Conservation (phyloP, 331 rosid species). For the Acacia concinna region DNA sequence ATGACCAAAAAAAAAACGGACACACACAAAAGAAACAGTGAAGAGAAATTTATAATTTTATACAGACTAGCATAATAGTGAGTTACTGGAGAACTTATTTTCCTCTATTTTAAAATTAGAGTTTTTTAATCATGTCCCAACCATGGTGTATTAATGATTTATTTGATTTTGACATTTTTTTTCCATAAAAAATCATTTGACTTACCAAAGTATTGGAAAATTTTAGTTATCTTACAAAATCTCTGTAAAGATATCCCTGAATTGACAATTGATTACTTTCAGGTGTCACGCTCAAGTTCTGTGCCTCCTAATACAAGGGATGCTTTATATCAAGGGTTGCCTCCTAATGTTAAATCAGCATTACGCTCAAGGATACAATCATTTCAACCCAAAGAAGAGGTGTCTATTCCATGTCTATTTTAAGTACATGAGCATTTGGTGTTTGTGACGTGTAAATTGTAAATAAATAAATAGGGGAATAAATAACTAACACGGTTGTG, state of each 20-base stretch:
- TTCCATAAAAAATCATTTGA: not conserved
- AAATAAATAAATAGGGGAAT: too few species aligned
- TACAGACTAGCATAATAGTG: not conserved
- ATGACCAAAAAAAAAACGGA: slow-evolving; percentile 6
- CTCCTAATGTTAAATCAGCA: slow-evolving; percentile 86
- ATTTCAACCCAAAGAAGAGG: slow-evolving; percentile 89
- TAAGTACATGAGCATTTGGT: not conserved
- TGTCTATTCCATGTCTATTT: slow-evolving; percentile 33
- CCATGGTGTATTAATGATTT: slow-evolving; percentile 3
- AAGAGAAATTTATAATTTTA: not conserved
- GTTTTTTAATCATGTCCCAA: not conserved
- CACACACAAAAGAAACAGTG: slow-evolving; percentile 2
- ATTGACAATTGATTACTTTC: slow-evolving; percentile 36
- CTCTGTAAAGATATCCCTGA: slow-evolving; percentile 11
- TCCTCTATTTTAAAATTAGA: not conserved
- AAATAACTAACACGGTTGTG: too few species aligned
- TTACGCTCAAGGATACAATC: slow-evolving; percentile 75
- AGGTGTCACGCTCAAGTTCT: slow-evolving; percentile 97
- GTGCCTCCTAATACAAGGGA: slow-evolving; percentile 97
- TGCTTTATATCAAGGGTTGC: slow-evolving; percentile 92
- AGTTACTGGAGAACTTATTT: not conserved
- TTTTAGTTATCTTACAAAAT: not conserved
- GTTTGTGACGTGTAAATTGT: too few species aligned
- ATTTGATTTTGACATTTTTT: not conserved
- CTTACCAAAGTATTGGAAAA: not conserved